A percentile compares a stretch with the other conserved stretches of the same genome.
These are phyloP conservation scores for Yamadazyma friedrichii DNA, from an alignment of 1,139 yeast species.

Conservation along the genomic window DNA sequence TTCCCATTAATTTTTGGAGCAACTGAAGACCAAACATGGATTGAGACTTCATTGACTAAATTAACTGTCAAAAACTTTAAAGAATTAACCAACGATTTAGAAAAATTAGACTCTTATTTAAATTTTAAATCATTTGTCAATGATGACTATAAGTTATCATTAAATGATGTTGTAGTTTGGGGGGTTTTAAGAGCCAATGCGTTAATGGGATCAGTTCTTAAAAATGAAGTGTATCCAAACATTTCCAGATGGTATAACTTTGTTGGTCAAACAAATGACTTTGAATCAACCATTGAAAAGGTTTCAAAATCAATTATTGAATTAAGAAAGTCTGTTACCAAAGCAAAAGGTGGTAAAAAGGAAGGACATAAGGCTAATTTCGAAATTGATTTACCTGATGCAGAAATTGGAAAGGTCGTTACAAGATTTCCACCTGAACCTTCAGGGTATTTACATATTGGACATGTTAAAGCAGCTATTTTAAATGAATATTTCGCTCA, in stretches of 20 bases:
- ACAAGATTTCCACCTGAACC: slow-evolving; percentile 95
- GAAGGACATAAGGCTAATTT: slow-evolving; percentile 86
- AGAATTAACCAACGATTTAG: slow-evolving; percentile 72
- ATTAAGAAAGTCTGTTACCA: slow-evolving; percentile 66
- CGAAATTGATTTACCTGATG: slow-evolving; percentile 89
- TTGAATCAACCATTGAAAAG: slow-evolving; percentile 69
- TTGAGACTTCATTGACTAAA: slow-evolving; percentile 64
- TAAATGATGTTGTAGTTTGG: slow-evolving; percentile 89
- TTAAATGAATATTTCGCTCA: slow-evolving; percentile 94
- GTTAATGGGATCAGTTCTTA: slow-evolving; percentile 85
- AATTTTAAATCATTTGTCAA: slow-evolving; percentile 79
- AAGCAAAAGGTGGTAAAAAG: slow-evolving; percentile 58
- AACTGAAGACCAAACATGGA: slow-evolving; percentile 55
- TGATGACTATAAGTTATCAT: slow-evolving; percentile 57
- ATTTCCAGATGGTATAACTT: slow-evolving; percentile 92
- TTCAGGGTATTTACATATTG: slow-evolving; percentile 89
- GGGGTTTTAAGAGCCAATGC: slow-evolving; percentile 93
- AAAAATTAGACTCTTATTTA: slow-evolving; percentile 71
- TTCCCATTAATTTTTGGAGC: slow-evolving; percentile 40
- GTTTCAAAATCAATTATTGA: slow-evolving; percentile 70
- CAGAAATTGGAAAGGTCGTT: slow-evolving; percentile 89
- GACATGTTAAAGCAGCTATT: slow-evolving; percentile 97
- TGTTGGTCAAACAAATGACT: slow-evolving; percentile 60
- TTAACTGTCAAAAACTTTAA: slow-evolving; percentile 85
- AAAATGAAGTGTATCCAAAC: slow-evolving; percentile 79